Conservation (phyloP, 1,284 basidiomycete genomes). For the Pseudozyma sp. region DNA sequence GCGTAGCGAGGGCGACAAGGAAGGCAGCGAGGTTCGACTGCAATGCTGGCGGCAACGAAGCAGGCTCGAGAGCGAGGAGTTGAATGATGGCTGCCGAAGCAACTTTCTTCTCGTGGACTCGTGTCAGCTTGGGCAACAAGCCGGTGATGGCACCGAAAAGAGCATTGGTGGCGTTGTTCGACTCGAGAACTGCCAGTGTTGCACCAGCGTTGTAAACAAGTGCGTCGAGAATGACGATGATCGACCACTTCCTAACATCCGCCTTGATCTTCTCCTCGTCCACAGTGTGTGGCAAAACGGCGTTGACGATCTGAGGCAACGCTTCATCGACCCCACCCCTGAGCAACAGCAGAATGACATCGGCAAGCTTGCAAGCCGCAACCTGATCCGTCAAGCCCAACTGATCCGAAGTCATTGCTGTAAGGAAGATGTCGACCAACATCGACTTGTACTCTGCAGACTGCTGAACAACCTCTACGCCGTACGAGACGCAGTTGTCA, state of each 20-base stretch:
- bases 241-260: constrained; percentile 79
- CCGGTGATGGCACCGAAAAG: constrained; percentile 83
- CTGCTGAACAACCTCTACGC: constrained; percentile 79
- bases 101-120: constrained; percentile 92
- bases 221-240: constrained; percentile 84
- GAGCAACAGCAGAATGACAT: constrained; percentile 83
- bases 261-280: constrained; percentile 73
- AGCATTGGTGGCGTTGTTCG: constrained; percentile 73
- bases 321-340: constrained; percentile 75
- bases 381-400: constrained; percentile 78
- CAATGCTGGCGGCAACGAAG: constrained; percentile 49
- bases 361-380: constrained; percentile 86
- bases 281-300: constrained; percentile 49
- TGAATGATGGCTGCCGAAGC: constrained; percentile 77
- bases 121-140: constrained; percentile 75
- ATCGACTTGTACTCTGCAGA: constrained; percentile 82
- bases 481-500: constrained; percentile 90
- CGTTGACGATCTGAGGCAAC: constrained; percentile 52
- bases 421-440: constrained; percentile 85
- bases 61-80: constrained; percentile 53
- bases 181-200: constrained; percentile 80
- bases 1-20: constrained; percentile 51
- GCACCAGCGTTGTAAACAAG: constrained; percentile 86
- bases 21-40: constrained; percentile 55
- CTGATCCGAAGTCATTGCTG: constrained; percentile 78